Percentiles rank a stretch among this genome's conserved stretches.
These are phyloP conservation scores for Thalia dealbata DNA, from an alignment of 176 grass and related monocot species.

Conservation along the genomic window DNA sequence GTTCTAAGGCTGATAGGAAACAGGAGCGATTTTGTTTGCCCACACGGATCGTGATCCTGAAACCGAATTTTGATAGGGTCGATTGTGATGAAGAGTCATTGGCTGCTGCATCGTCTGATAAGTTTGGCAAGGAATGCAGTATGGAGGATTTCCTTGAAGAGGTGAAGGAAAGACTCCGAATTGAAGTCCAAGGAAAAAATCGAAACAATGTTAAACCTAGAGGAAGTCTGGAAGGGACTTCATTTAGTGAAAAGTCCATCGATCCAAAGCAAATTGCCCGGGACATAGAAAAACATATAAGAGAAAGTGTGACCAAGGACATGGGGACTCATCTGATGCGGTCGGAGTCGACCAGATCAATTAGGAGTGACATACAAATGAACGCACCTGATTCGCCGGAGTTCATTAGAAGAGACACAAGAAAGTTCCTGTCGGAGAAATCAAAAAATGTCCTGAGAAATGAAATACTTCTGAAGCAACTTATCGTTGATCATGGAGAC, in stretches of 20 bases:
- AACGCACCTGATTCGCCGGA: conserved; percentile 23
- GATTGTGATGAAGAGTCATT: neutral
- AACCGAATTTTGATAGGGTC: conserved; percentile 25
- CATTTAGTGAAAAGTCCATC: conserved; percentile 7
- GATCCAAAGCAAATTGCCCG: conserved; percentile 32
- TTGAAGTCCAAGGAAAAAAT: conserved; percentile 27
- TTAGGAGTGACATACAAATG: conserved; percentile 10
- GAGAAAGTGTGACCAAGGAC: conserved; percentile 38
- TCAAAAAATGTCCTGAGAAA: conserved; percentile 30
- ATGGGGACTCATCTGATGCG: conserved; percentile 31
- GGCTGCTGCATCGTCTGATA: conserved; percentile 24
- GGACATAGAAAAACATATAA: conserved; percentile 45
- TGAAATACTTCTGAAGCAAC: conserved; percentile 18
- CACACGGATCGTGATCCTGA: conserved; percentile 59
- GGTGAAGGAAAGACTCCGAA: conserved; percentile 47
- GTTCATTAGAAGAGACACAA: conserved; percentile 29
- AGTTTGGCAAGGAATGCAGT: conserved; percentile 28
- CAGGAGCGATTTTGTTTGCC: conserved; percentile 4
- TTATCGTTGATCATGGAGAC: conserved; percentile 11
- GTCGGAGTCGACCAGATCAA: conserved; percentile 37
- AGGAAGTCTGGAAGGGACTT: conserved; percentile 12
- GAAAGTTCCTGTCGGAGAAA: conserved; percentile 22
- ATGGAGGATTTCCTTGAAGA: conserved; percentile 53
- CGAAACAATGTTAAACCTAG: neutral
- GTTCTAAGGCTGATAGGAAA: conserved; percentile 14